Evolutionary conservation across 2,329 filamentous ascomycete species (phyloP), one percentile per base, ranked within the genome.

Genomic region (Cladosporium sp.): DNA sequence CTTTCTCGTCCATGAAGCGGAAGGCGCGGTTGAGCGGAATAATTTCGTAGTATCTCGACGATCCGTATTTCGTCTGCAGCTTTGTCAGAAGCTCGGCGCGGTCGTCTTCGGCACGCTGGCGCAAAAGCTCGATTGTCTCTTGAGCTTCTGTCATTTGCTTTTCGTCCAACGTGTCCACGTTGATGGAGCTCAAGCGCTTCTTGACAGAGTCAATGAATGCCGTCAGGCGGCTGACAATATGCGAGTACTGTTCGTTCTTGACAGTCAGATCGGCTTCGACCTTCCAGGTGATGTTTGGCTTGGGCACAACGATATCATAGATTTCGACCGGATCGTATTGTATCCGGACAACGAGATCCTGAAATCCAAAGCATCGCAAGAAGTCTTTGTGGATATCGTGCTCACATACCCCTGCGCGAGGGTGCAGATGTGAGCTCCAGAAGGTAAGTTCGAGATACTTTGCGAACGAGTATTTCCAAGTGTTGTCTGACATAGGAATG

Each of bases 401-500:
- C 13, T 88, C 82, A 65, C 95, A 99, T 68, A 88, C 76, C 22
- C 84, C 82, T 40, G 85, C 83, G 57, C 80, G 84, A 59, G 85
- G 83, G 64, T 84, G 87, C 43, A 97, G 73, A 32, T 89, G 86
- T 37, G 83, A 86, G 63, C 91, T 92, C 91, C 92, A 99, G 68
- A 97, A 97, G 2, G 91, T 90, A 15, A 99, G 76, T 69, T 99
- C 93, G n/a, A 99, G 77, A 63, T 97, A 99, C 69, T 99, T 99
- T 9, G 89, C 93, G 63, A 99, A 95, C 0, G 93, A 99, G 67
- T 99, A 99, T 67, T 95, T 96, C 88, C 90, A 99, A 0, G 91
- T 95, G 61, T 84, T 90, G 51, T 90, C 84, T 1, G 92, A 96
- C 89, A 99, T 96, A 27, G 86, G 84, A 58, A 88, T 87, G 42